Base-by-base conservation (phyloP, 345 rosid species). In the Schrenkiella parvula region DNA sequence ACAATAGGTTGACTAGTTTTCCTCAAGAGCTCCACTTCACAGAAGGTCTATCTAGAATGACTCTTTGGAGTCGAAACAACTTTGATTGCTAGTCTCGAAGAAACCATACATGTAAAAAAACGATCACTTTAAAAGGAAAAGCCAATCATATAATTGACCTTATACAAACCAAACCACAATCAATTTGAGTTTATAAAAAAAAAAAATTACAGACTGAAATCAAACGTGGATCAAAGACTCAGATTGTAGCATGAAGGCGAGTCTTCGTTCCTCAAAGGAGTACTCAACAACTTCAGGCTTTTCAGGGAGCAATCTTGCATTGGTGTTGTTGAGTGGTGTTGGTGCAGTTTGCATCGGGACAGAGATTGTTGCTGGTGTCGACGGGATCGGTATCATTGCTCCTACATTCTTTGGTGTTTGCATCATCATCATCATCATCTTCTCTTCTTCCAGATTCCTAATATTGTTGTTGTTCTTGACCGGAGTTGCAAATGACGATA, bases 301-400 rank as follows among this genome's bases (percentile, higher is more conserved):
- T 50, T 50, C 55, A 42, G 56, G 72, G 13, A 84, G 67, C 17
- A 76, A 48, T 8, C 70, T 72, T 18, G 70, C 63, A 8, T 34
- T 63, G 61, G 2, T 53, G 26, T 5, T 62, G 29, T 6, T 53
- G 51, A 57, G 35, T 17, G 83, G 84, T 10, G 84, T 88, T 44
- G 98, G 95, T 11, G 85, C 92, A 13, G 99, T 92, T 80, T 85
- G 99, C 98, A 90, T 92, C 22, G 88, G 85, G 9, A 86, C 82
- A 14, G 91, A 84, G 25, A 82, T 63, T 26, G 96, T 87, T 29
- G 96, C 83, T 66, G 92, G 92, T 26, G 96, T 88, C 0, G 80
- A 51, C 8, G 87, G 83, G 64, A 84, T 60, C 18, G 86, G 83
- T 76, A 85, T 80, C 66, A 83, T 80, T 23, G 86, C 71, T 2